Base-by-base conservation (phyloP, 306 rosid species). In the Corylus avellana region DNA sequence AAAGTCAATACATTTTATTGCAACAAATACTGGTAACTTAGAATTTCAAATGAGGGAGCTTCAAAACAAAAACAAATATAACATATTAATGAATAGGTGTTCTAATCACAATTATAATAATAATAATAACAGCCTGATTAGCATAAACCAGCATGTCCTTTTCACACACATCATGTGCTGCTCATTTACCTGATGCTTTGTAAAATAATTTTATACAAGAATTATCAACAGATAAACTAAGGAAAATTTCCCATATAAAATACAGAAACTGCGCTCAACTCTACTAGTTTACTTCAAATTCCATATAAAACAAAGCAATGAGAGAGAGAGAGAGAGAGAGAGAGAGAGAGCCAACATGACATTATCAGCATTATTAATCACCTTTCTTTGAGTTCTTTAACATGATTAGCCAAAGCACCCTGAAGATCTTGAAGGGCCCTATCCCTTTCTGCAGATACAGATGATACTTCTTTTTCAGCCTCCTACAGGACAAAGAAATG, bases 321-420 rank as follows among this genome's bases (percentile, higher is more conserved):
- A 29, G 48, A 70, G 2, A 9, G 4, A 8, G 16, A 17, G 53
- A 77, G 29, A 49, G n/a, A n/a, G n/a, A n/a, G 66, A 32, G 47
- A 50, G 6, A 12, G 64, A 80, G 57, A 82, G 25, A 56, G 64
- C 54, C 47, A 54, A 46, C 55, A 58, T 37, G 64, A 79, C 47
- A 48, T 56, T 74, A 46, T 83, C 37, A 79, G 78, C 72, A 80
- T 62, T 35, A 78, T 82, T 49, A 53, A 64, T 42, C 70, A 96
- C 99, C 96, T 96, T 79, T 91, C 93, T 76, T 83, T 84, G 69
- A 96, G 85, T 86, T 91, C 99, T 80, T 82, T 90, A 68, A 81
- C 84, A 75, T 93, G 89, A 87, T 85, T 93, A 48, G 73, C 86
- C 83, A 86, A 78, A 73, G 90, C 84, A 73, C 86, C 78, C 74